Percentiles rank a stretch among this genome's conserved stretches.
Conservation (phyloP, 257 asterid genomes). For the Solanum paucissectum region DNA sequence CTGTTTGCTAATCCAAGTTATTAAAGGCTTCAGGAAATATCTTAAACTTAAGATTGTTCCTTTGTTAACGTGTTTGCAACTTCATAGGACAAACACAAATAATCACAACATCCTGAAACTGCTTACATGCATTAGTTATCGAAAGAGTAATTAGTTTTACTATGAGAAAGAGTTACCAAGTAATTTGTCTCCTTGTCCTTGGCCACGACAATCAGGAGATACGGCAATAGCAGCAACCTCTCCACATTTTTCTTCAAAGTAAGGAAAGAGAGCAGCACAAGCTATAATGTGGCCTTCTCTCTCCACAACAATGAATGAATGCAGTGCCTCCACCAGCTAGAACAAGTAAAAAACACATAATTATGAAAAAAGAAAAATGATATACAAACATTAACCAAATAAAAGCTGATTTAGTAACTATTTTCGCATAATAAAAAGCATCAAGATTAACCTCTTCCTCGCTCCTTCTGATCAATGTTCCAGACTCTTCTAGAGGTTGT, state of each 20-base stretch:
- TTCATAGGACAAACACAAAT: neutral
- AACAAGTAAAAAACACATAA: neutral
- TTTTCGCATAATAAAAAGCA: neutral
- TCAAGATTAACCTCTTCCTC: conserved; percentile 56
- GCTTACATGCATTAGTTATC: neutral
- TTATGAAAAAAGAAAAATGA: neutral
- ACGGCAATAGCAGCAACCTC: conserved; percentile 98
- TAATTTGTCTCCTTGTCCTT: conserved; percentile 95
- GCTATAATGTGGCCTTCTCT: conserved; percentile 96
- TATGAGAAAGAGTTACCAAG: conserved; percentile 45
- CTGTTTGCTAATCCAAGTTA: neutral
- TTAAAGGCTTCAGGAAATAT: neutral
- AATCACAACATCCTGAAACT: neutral
- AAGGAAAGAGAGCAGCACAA: conserved; percentile 80
- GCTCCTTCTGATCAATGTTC: conserved; percentile 74
- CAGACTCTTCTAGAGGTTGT: conserved; percentile 76
- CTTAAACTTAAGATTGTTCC: neutral
- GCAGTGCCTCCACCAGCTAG: conserved; percentile 57
- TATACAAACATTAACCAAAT: neutral
- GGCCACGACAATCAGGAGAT: conserved; percentile 96
- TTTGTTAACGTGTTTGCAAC: neutral
- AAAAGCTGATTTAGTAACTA: neutral
- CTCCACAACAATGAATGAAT: conserved; percentile 63
- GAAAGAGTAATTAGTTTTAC: neutral
- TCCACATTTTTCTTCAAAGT: conserved; percentile 68